These are phyloP conservation scores for Fraxinus baroniana DNA, from an alignment of 305 asterid genomes.

Conservation along the genomic window DNA sequence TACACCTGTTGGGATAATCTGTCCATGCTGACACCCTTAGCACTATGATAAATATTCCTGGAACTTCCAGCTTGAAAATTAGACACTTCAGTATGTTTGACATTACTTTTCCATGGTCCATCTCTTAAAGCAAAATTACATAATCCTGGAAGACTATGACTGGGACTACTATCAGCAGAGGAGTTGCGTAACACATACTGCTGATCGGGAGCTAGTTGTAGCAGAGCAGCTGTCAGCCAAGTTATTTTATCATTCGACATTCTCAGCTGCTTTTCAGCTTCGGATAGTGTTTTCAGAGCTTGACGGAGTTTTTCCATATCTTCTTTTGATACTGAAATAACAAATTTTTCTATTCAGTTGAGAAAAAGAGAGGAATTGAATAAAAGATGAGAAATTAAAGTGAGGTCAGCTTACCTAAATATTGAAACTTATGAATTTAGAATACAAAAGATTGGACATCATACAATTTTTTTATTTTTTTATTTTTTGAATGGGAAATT, in stretches of 20 bases:
- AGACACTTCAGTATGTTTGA: conserved; percentile 37
- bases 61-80: conserved; percentile 44
- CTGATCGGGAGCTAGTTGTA: conserved; percentile 97
- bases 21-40: conserved; percentile 33
- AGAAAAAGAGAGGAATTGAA: not conserved
- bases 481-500: not conserved
- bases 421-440: not conserved
- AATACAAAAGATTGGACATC: not conserved
- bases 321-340: conserved; percentile 55
- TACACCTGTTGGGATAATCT: conserved; percentile 34
- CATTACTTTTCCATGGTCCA: conserved; percentile 61
- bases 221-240: conserved; percentile 96
- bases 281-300: conserved; percentile 86
- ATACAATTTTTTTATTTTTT: not conserved
- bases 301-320: conserved; percentile 94
- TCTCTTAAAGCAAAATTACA: conserved; percentile 42
- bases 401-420: not conserved
- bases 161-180: conserved; percentile 63
- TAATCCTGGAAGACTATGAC: conserved; percentile 59
- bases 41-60: conserved; percentile 32
- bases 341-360: not conserved
- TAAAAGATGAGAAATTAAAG: not conserved
- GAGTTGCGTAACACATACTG: conserved; percentile 69
- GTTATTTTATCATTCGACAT: conserved; percentile 80
- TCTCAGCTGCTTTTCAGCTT: conserved; percentile 97